These are phyloP conservation scores for Beta corolliflora DNA, from an alignment of 179 eudicot species.

Conservation along the genomic window DNA sequence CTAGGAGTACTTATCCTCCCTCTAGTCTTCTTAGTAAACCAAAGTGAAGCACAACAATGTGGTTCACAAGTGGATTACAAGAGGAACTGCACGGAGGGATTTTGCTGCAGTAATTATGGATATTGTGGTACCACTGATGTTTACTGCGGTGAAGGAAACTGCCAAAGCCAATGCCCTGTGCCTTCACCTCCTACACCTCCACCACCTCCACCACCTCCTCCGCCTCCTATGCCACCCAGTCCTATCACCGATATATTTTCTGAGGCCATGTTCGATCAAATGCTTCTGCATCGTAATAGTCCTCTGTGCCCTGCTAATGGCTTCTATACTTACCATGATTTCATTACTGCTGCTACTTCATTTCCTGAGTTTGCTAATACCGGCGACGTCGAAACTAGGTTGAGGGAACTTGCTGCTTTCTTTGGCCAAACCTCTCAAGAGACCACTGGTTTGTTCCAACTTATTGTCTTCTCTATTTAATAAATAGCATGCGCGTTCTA, in stretches of 20 bases:
- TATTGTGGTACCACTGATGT: constrained; percentile 17
- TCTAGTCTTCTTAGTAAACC: neutral
- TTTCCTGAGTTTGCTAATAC: constrained; percentile 26
- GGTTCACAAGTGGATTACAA: constrained; percentile 23
- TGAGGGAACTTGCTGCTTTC: neutral
- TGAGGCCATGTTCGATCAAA: constrained; percentile 18
- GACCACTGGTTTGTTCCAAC: no score
- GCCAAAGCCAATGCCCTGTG: no score
- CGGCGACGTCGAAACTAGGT: constrained; percentile 24
- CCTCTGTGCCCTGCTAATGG: constrained; percentile 19
- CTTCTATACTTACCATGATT: constrained; percentile 28
- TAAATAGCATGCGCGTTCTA: neutral
- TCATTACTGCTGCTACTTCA: constrained; percentile 29
- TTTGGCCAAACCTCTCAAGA: no score
- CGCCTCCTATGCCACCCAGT: no score
- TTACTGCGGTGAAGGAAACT: constrained; percentile 17
- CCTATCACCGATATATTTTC: no score
- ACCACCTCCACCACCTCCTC: no score
- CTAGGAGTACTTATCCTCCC: neutral
- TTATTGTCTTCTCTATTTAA: neutral
- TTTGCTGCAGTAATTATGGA: constrained; percentile 28
- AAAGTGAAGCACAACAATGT: constrained; percentile 23
- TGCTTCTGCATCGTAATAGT: constrained; percentile 37
- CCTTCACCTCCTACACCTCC: no score
- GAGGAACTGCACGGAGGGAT: neutral